Percentiles rank a stretch among this genome's conserved stretches.
These are phyloP conservation scores for Boletus speciosus DNA, from an alignment of 768 basidiomycete species.

Conservation along the genomic window DNA sequence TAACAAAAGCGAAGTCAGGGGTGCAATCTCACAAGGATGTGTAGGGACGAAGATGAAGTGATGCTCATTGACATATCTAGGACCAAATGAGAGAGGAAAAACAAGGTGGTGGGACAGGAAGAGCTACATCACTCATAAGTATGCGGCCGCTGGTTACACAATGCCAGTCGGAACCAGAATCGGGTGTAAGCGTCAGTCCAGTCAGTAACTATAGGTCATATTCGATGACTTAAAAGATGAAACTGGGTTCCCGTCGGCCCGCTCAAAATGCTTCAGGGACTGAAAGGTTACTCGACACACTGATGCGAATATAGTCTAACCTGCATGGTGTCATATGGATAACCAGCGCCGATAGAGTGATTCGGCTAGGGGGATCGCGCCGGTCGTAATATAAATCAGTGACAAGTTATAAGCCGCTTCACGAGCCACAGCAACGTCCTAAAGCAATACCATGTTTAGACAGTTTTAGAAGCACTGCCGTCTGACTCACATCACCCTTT, in stretches of 20 bases:
- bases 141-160: background rate
- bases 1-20: background rate
- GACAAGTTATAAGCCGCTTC: conserved; percentile 55
- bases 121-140: background rate
- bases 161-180: background rate
- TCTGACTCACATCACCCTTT: background rate
- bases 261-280: background rate
- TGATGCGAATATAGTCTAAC: background rate
- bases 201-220: background rate
- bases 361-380: conserved; percentile 67
- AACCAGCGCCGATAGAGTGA: conserved; percentile 75
- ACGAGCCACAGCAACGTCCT: conserved; percentile 11
- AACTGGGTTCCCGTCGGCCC: background rate
- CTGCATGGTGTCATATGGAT: conserved; percentile 51
- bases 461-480: no score
- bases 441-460: background rate
- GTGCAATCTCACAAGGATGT: background rate
- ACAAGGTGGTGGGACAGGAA: background rate
- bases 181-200: background rate
- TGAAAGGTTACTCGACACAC: background rate
- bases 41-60: conserved; percentile 15
- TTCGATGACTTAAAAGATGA: background rate
- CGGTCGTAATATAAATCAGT: conserved; percentile 75
- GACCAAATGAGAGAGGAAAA: background rate
- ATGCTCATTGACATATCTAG: conserved; percentile 9